Base-by-base conservation (phyloP, 2,329 filamentous ascomycete species). In the Aureobasidium namibiae region DNA sequence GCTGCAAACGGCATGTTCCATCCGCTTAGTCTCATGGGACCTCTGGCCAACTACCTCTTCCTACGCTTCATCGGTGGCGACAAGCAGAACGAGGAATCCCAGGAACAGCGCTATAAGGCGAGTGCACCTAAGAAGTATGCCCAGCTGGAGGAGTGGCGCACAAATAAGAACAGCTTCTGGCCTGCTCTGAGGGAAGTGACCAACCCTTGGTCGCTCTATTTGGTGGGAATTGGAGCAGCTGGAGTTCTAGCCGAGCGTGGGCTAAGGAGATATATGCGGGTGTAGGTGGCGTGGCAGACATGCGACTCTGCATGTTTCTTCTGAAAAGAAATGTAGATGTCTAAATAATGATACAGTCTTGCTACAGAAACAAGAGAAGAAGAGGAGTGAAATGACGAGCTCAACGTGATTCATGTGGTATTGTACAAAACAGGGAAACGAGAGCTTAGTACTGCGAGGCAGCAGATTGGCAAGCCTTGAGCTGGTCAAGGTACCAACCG, bases 401-500 rank as follows among this genome's bases (percentile, higher is more conserved):
- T 33, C 38, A 39, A 39, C 42, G 42, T 46, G 16, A 48, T 46
- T 46, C 33, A 57, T 57, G 42, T 57, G 41, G 42, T 57, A 57
- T 57, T 57, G 48, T 46, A 42, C 38, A 57, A 18, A 50, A 41
- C 24, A 24, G 45, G 34, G 44, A 31, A 50, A 42, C 16, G 46
- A 34, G 29, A 9, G 21, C 64, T 71, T 78, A 79, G 66, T 80
- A 80, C 70, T 75, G 75, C 45, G 69, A 68, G 59, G 77, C 75
- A 18, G 76, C 75, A 54, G 68, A 63, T 74, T 79, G 77, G 65
- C 77, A 80, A 18, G 76, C 76, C 75, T 79, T 79, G 75, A 99
- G 81, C 83, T 99, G 92, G 75, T 99, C 94, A 68, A 99, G 79
- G 75, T 99, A 99, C 92, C 92, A 99, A 66, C 89, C 88, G 79